phyloP scores from a whole-genome alignment of 2,329 filamentous ascomycete species.

The Aspergillus flavus region DNA sequence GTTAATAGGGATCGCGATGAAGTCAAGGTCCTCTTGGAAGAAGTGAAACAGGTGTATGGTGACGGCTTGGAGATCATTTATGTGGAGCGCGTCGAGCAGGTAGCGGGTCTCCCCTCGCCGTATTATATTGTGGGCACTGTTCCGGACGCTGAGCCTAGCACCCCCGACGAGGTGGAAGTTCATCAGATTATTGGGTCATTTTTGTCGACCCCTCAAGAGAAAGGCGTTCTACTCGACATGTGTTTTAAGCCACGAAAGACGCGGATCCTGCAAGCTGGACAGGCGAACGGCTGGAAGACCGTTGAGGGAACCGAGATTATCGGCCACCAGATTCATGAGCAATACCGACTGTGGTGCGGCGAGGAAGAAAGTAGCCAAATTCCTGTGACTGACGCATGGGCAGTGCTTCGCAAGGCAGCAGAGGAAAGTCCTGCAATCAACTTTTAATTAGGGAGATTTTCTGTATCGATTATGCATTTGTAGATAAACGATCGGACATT shows the following conservation, averaged over 20 bases:
- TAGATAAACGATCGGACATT: neutral
- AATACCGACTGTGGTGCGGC: neutral
- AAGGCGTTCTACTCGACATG: neutral
- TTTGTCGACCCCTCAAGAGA: neutral
- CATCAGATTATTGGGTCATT: neutral
- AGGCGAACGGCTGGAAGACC: neutral
- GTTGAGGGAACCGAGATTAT: neutral
- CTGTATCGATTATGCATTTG: neutral
- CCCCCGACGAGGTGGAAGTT: neutral
- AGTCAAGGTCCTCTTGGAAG: neutral
- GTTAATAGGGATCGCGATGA: neutral
- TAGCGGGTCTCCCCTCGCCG: neutral
- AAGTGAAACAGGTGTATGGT: neutral
- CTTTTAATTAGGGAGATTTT: neutral
- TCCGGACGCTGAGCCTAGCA: neutral
- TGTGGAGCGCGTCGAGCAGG: neutral
- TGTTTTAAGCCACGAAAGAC: neutral
- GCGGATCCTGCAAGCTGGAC: neutral
- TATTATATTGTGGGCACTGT: neutral
- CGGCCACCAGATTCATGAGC: neutral
- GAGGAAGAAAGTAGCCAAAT: neutral
- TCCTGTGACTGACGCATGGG: neutral
- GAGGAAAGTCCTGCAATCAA: neutral
- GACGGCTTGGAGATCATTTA: neutral
- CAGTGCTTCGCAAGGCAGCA: neutral